phyloP scores from a whole-genome alignment of 306 rosid genomes.

The Gastrolobium villosum region DNA sequence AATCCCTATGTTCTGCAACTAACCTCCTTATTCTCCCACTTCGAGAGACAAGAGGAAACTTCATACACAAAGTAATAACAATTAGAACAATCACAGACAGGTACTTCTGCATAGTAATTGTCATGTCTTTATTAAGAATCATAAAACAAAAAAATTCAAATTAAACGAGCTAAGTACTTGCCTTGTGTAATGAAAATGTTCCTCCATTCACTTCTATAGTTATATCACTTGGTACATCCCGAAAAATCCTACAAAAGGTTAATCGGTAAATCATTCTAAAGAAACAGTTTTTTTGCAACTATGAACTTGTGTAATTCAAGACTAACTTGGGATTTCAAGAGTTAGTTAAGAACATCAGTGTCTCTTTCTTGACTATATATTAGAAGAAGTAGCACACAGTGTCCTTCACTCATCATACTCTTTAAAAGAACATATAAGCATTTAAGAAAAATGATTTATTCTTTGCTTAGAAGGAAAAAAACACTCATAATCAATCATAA shows the following conservation, averaged over 20 bases:
- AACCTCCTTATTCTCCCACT: conserved; percentile 91
- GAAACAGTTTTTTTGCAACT: neutral
- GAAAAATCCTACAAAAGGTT: conserved; percentile 83
- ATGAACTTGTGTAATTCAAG: conserved; percentile 10
- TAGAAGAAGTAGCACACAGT: neutral
- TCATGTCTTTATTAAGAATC: conserved; percentile 16
- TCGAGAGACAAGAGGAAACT: conserved; percentile 99
- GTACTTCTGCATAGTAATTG: neutral
- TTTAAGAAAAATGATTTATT: conserved; percentile 9
- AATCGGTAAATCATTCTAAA: conserved; percentile 46
- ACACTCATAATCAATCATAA: conserved; percentile 1
- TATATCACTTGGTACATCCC: conserved; percentile 97
- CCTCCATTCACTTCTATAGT: conserved; percentile 86
- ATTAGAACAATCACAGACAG: conserved; percentile 35
- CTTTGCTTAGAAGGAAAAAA: conserved; percentile 2
- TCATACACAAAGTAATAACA: conserved; percentile 47
- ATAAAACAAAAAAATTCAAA: conserved; percentile 32
- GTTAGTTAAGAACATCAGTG: neutral
- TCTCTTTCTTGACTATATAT: neutral
- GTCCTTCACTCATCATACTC: neutral
- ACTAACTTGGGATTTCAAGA: conserved; percentile 12
- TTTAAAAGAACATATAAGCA: neutral
- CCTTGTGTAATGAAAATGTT: conserved; percentile 90
- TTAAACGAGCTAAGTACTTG: conserved; percentile 35
- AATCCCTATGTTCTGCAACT: conserved; percentile 94